Percentiles rank a stretch among this genome's conserved stretches.
These are phyloP conservation scores for Geotrichum klebahnii DNA, from an alignment of 1,139 yeast genomes.

Conservation along the genomic window DNA sequence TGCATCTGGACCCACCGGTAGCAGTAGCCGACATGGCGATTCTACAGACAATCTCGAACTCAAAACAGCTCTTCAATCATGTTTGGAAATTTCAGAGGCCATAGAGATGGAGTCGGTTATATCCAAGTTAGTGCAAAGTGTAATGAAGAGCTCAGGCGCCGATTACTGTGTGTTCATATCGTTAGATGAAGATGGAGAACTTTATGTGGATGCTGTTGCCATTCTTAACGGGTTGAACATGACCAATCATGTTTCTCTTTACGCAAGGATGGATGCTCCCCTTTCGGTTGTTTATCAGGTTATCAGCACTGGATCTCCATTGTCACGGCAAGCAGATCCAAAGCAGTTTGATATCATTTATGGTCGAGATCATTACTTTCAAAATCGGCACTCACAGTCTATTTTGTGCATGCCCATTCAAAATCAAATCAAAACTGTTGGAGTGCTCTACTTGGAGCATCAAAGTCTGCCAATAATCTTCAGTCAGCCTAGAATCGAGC, in stretches of 20 bases:
- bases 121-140: slow-evolving; percentile 43
- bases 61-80: slow-evolving; percentile 41
- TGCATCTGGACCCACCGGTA: slow-evolving; percentile 7
- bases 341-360: slow-evolving; percentile 42
- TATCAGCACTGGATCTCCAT: slow-evolving; percentile 42
- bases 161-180: slow-evolving; percentile 48
- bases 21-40: slow-evolving; percentile 9
- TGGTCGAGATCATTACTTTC: slow-evolving; percentile 46
- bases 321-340: slow-evolving; percentile 42
- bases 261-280: slow-evolving; percentile 48
- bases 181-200: slow-evolving; percentile 39
- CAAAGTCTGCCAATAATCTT: slow-evolving; percentile 35
- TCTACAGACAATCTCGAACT: slow-evolving; percentile 24
- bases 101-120: slow-evolving; percentile 44
- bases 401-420: slow-evolving; percentile 50
- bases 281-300: slow-evolving; percentile 44
- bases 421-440: slow-evolving; percentile 45
- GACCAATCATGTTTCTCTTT: slow-evolving; percentile 43
- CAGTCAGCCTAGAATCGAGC: slow-evolving; percentile 42
- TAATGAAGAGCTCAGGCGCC: slow-evolving; percentile 45
- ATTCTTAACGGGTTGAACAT: slow-evolving; percentile 41
- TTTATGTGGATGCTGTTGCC: slow-evolving; percentile 46
- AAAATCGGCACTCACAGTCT: slow-evolving; percentile 40
- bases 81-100: slow-evolving; percentile 51
- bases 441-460: slow-evolving; percentile 50